Evolutionary conservation across 192 early-diverging fungal genomes (phyloP).

Genomic region (Spizellomyces sp.): DNA sequence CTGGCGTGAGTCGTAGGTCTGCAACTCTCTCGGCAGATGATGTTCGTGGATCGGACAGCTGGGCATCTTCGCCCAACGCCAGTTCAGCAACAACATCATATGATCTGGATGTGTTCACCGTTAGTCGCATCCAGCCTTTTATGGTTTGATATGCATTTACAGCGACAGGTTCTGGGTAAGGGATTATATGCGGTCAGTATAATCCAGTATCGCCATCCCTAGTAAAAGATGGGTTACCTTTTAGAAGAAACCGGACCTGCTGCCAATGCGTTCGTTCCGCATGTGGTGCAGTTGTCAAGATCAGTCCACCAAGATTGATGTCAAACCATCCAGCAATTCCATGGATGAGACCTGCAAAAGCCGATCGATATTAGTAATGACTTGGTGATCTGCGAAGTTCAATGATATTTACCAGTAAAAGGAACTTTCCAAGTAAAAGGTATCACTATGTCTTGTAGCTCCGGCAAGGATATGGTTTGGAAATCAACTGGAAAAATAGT

Average conservation of each 20-base stretch:
- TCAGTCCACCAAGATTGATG: conserved; percentile 72
- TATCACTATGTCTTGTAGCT: conserved; percentile 82
- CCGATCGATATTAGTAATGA: not conserved
- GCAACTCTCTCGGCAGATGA: conserved; percentile 24
- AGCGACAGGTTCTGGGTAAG: conserved; percentile 77
- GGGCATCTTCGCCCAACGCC: conserved; percentile 49
- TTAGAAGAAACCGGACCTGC: conserved; percentile 90
- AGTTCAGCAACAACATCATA: conserved; percentile 85
- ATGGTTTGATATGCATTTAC: conserved; percentile 89
- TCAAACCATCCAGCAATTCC: conserved; percentile 99
- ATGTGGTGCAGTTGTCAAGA: conserved; percentile 85
- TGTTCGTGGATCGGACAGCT: conserved; percentile 54
- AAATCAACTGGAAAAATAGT: conserved; percentile 71
- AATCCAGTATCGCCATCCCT: too few species aligned
- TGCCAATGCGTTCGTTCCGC: conserved; percentile 97
- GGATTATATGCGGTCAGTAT: not conserved
- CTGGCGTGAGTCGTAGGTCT: conserved; percentile 42
- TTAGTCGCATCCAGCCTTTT: conserved; percentile 82
- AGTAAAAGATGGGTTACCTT: conserved; percentile 32
- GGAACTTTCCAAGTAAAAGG: conserved; percentile 78
- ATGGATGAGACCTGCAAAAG: conserved; percentile 65
- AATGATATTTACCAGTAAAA: conserved; percentile 68
- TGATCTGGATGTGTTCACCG: conserved; percentile 87
- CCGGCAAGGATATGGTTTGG: conserved; percentile 71
- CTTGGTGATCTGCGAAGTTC: conserved; percentile 16